Evolutionary conservation across 2,329 filamentous ascomycete genomes (phyloP).

Genomic region (Tolypocladium ovalisporum): DNA sequence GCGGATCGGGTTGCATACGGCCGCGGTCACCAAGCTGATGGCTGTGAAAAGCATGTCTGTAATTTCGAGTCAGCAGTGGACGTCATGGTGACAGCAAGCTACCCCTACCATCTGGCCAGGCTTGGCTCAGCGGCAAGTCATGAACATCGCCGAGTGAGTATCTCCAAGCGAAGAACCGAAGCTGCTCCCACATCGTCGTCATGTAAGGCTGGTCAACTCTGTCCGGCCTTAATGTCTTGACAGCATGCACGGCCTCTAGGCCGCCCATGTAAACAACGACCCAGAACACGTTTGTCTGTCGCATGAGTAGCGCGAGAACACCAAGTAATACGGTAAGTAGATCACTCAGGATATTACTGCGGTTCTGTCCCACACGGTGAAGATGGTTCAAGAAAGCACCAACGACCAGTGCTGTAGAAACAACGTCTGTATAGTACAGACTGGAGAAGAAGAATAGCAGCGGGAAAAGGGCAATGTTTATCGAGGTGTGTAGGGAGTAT

Average conservation of each 20-base stretch:
- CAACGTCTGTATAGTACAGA: slow-evolving; percentile 88
- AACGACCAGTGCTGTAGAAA: slow-evolving; percentile 68
- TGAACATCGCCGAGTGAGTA: slow-evolving; percentile 43
- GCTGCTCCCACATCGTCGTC: slow-evolving; percentile 19
- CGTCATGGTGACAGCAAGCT: neutral
- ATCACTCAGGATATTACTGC: slow-evolving; percentile 25
- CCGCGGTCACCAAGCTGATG: slow-evolving; percentile 53
- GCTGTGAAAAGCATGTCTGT: slow-evolving; percentile 45
- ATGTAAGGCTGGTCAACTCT: slow-evolving; percentile 18
- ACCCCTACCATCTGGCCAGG: slow-evolving; percentile 38
- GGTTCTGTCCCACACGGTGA: slow-evolving; percentile 24
- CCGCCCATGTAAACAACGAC: slow-evolving; percentile 67
- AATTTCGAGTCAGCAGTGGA: slow-evolving; percentile 6
- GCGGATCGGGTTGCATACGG: slow-evolving; percentile 33
- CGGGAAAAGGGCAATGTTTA: slow-evolving; percentile 80
- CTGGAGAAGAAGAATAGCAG: slow-evolving; percentile 92
- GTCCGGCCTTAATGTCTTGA: slow-evolving; percentile 31
- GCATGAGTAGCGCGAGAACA: slow-evolving; percentile 58
- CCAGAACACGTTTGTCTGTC: slow-evolving; percentile 98
- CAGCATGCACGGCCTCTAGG: slow-evolving; percentile 39
- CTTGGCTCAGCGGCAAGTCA: slow-evolving; percentile 36
- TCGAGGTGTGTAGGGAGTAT: slow-evolving; percentile 47
- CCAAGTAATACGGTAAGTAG: slow-evolving; percentile 44
- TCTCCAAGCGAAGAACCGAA: slow-evolving; percentile 27
- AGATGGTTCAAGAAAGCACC: slow-evolving; percentile 52